These are phyloP conservation scores for Jatropha curcas DNA, from an alignment of 345 rosid species.

Conservation along the genomic window DNA sequence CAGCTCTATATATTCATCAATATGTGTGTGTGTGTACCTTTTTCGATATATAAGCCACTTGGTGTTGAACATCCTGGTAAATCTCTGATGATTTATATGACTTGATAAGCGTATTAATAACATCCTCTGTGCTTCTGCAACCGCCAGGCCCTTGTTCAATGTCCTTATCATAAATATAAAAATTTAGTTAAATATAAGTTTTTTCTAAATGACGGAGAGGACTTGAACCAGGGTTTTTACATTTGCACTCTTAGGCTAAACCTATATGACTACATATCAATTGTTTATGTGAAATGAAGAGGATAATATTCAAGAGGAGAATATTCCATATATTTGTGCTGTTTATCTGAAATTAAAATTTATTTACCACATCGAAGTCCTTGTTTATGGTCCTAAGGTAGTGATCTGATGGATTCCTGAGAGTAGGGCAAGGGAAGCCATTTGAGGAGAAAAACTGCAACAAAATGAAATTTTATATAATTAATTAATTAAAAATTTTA, in stretches of 20 bases:
- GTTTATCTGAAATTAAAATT: not conserved
- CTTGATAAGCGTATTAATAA: constrained; percentile 1
- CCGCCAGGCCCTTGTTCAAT: constrained; percentile 2
- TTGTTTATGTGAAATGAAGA: too few relatives aligned
- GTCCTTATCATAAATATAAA: constrained; percentile 2
- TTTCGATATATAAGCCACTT: not conserved
- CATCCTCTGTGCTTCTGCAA: not conserved
- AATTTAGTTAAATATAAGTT: too few relatives aligned
- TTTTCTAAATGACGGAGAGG: too few relatives aligned
- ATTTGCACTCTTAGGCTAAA: too few relatives aligned
- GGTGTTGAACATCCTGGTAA: not conserved
- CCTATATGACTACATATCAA: too few relatives aligned
- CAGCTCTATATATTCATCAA: not conserved
- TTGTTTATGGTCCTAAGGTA: constrained; percentile 13
- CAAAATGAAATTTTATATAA: too few relatives aligned
- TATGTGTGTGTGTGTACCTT: too few relatives aligned
- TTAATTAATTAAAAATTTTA: too few relatives aligned
- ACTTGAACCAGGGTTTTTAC: too few relatives aligned
- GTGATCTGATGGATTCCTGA: constrained; percentile 14
- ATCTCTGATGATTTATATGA: constrained; percentile 18
- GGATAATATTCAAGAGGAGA: too few relatives aligned
- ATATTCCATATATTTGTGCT: not conserved
- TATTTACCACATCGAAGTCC: constrained; percentile 6
- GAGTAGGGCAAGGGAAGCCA: constrained; percentile 43
- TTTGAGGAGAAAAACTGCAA: constrained; percentile 34